A percentile compares a stretch with the other conserved stretches of the same genome.
Conservation (phyloP, 306 rosid genomes). For the Hippophae tibetana region DNA sequence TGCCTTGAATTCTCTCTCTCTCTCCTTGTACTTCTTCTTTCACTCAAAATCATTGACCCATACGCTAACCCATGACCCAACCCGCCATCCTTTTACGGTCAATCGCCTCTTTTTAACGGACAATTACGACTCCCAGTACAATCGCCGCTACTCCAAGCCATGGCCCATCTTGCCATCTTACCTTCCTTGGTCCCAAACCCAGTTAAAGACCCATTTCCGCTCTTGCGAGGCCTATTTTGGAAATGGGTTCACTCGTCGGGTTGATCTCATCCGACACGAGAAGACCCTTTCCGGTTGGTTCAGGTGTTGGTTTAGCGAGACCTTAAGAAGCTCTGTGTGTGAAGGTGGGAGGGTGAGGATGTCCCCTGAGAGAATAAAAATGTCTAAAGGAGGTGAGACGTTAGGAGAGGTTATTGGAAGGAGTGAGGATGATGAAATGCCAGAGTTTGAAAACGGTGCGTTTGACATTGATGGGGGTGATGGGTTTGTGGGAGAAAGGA, state of each 20-base stretch:
- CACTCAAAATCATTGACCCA: constrained; percentile 21
- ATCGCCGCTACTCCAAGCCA: constrained; percentile 33
- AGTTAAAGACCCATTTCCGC: constrained; percentile 3
- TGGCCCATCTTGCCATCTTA: constrained; percentile 85
- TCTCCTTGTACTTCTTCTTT: constrained; percentile 46
- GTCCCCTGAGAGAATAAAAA: constrained; percentile 47
- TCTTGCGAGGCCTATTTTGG: constrained; percentile 88
- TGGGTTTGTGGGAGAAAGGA: constrained; percentile 10
- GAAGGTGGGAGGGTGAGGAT: constrained; percentile 62
- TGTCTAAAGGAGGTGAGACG: constrained; percentile 68
- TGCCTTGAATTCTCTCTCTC: constrained; percentile 28
- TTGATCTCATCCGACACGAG: constrained; percentile 21
- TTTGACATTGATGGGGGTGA: constrained; percentile 66
- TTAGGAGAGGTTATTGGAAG: constrained; percentile 65
- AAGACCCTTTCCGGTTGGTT: constrained; percentile 44
- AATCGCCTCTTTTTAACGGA: constrained; percentile 18
- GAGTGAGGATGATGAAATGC: constrained; percentile 64
- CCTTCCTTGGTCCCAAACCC: constrained; percentile 54
- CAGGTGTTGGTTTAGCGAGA: constrained; percentile 61
- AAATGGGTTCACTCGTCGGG: constrained; percentile 53
- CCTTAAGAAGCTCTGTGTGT: constrained; percentile 61
- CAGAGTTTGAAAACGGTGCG: constrained; percentile 51
- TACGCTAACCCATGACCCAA: not conserved
- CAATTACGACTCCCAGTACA: not conserved
- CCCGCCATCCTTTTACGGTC: not conserved